Evolutionary conservation across 768 basidiomycete genomes (phyloP).

Genomic region (Phylloporus sp.): DNA sequence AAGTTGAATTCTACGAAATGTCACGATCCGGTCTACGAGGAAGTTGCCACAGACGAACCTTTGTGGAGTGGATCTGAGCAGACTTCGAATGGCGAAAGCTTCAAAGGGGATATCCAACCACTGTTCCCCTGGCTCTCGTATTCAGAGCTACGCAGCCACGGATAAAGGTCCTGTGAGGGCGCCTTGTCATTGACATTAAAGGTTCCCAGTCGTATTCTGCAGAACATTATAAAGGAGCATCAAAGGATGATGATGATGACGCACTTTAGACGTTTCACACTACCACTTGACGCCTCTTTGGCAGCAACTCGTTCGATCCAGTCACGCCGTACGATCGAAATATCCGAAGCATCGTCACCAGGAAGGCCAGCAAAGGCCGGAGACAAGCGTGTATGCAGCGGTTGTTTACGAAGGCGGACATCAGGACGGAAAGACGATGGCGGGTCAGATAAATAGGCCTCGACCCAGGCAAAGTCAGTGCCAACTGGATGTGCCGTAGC

Average conservation of each 20-base stretch:
- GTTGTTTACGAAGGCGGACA: conserved; percentile 45
- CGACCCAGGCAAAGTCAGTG: conserved; percentile 20
- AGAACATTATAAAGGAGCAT: not conserved
- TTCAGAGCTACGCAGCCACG: conserved; percentile 48
- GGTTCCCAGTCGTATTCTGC: conserved; percentile 65
- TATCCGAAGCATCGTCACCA: conserved; percentile 57
- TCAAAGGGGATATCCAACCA: conserved; percentile 32
- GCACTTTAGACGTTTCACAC: conserved; percentile 23
- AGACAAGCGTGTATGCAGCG: conserved; percentile 54
- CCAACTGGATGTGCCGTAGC: conserved; percentile 1
- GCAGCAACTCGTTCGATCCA: conserved; percentile 53
- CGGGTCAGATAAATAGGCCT: conserved; percentile 7
- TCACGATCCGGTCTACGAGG: not conserved
- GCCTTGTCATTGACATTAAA: conserved; percentile 82
- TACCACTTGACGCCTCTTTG: conserved; percentile 23
- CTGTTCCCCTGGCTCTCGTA: not conserved
- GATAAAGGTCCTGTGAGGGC: conserved; percentile 65
- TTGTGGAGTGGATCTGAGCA: conserved; percentile 18
- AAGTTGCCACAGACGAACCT: conserved; percentile 13
- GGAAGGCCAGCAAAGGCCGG: conserved; percentile 55
- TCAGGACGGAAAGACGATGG: conserved; percentile 34
- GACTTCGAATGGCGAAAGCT: conserved; percentile 34
- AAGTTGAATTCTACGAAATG: conserved; percentile 7
- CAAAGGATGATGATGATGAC: not conserved
- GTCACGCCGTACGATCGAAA: conserved; percentile 53